Conservation (phyloP, 257 asterid species). For the Knoxia roxburghii region DNA sequence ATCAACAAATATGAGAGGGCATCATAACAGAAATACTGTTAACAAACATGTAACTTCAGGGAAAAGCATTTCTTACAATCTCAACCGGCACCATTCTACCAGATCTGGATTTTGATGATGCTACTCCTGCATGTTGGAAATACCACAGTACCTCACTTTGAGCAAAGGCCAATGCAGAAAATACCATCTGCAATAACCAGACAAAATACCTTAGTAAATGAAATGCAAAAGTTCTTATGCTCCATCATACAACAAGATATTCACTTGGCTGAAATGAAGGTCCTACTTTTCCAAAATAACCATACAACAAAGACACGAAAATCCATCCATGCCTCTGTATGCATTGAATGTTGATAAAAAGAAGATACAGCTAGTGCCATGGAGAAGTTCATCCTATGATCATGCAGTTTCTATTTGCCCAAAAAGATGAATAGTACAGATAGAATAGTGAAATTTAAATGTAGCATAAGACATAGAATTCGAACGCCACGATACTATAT, state of each 20-base stretch:
- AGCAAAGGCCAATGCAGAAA: conserved; percentile 92
- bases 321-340: neutral
- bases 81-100: conserved; percentile 74
- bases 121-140: conserved; percentile 89
- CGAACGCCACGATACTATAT: neutral
- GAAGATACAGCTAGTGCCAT: neutral
- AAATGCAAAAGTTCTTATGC: neutral
- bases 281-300: conserved; percentile 7
- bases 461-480: neutral
- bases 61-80: conserved; percentile 55
- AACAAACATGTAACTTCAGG: conserved; percentile 2
- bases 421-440: neutral
- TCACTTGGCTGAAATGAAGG: neutral
- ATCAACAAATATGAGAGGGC: conserved; percentile 4
- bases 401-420: neutral
- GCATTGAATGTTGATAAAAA: neutral
- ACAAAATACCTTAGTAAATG: conserved; percentile 16
- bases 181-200: conserved; percentile 80
- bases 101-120: conserved; percentile 69
- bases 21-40: neutral
- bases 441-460: neutral
- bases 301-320: neutral
- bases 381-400: neutral
- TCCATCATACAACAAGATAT: neutral
- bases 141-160: conserved; percentile 98